Conservation (phyloP, 1,284 basidiomycete genomes). For the Apiotrichum siamense region DNA sequence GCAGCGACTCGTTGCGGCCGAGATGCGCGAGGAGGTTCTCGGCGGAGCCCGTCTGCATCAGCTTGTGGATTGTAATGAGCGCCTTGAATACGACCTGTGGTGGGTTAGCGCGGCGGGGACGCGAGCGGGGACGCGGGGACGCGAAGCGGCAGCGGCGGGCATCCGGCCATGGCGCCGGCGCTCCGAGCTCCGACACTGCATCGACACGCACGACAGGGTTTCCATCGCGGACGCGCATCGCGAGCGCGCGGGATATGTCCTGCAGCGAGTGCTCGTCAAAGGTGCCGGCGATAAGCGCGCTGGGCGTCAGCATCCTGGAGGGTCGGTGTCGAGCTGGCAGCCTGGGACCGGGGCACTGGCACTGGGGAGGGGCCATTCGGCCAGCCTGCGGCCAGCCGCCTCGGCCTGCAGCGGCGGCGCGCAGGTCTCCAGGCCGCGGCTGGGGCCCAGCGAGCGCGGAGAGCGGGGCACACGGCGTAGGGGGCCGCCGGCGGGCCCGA, state of each 20-base stretch:
- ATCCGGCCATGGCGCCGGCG: background rate
- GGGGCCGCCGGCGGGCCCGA: too few relatives aligned
- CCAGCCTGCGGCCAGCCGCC: too few relatives aligned
- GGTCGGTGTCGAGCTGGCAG: background rate
- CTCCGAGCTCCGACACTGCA: background rate
- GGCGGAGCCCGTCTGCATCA: slow-evolving; percentile 86
- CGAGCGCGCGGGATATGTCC: slow-evolving; percentile 83
- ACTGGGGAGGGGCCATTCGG: too few relatives aligned
- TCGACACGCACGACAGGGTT: slow-evolving; percentile 68
- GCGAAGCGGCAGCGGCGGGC: background rate
- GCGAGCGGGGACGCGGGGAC: background rate
- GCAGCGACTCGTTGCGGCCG: slow-evolving; percentile 68
- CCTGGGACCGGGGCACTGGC: slow-evolving; percentile 52
- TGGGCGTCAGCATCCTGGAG: slow-evolving; percentile 42
- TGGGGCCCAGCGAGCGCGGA: background rate
- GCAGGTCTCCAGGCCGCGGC: background rate
- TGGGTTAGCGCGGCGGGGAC: background rate
- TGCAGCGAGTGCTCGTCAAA: slow-evolving; percentile 88
- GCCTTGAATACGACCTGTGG: slow-evolving; percentile 89
- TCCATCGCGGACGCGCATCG: slow-evolving; percentile 76
- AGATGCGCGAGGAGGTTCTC: slow-evolving; percentile 83
- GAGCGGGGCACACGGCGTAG: slow-evolving; percentile 2
- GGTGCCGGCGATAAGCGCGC: slow-evolving; percentile 89
- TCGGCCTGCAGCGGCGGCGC: background rate
- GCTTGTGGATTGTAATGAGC: slow-evolving; percentile 85